Evolutionary conservation across 192 early-diverging fungal genomes (phyloP).

Genomic region (Phycomyces blakesleeanus): DNA sequence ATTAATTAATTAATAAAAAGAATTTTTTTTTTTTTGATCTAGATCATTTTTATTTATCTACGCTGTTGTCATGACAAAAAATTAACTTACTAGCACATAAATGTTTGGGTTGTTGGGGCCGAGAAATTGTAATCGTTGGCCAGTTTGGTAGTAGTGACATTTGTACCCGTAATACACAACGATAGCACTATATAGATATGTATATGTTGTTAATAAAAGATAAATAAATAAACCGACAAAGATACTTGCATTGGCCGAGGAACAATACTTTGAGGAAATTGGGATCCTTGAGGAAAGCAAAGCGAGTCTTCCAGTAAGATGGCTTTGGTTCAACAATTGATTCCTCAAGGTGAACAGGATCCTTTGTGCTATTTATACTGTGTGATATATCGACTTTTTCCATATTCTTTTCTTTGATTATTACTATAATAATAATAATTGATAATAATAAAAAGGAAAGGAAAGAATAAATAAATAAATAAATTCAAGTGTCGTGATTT

Average conservation of each 20-base stretch:
- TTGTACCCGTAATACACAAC: slow-evolving; percentile 73
- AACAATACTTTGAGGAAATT: slow-evolving; percentile 30
- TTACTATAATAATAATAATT: too few species aligned
- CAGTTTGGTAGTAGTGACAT: slow-evolving; percentile 62
- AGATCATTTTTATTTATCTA: too few species aligned
- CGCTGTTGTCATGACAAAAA: too few species aligned
- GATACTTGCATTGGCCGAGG: slow-evolving; percentile 33
- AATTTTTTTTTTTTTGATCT: too few species aligned
- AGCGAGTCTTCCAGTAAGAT: slow-evolving; percentile 13
- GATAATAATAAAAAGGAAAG: too few species aligned
- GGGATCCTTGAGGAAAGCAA: slow-evolving; percentile 26
- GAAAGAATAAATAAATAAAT: too few species aligned
- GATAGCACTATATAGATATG: slow-evolving; percentile 48
- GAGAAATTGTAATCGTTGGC: slow-evolving; percentile 45
- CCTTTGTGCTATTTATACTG: too few species aligned
- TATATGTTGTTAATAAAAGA: background rate
- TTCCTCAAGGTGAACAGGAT: too few species aligned
- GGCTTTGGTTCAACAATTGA: too few species aligned
- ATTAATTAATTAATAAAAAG: slow-evolving; percentile 21
- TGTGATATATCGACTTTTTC: too few species aligned
- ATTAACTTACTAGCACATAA: slow-evolving; percentile 55
- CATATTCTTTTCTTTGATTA: too few species aligned
- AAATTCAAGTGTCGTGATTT: too few species aligned
- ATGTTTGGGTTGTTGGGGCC: slow-evolving; percentile 69
- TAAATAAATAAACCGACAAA: background rate